Conservation (phyloP, 345 rosid genomes). For the Salix brachista region DNA sequence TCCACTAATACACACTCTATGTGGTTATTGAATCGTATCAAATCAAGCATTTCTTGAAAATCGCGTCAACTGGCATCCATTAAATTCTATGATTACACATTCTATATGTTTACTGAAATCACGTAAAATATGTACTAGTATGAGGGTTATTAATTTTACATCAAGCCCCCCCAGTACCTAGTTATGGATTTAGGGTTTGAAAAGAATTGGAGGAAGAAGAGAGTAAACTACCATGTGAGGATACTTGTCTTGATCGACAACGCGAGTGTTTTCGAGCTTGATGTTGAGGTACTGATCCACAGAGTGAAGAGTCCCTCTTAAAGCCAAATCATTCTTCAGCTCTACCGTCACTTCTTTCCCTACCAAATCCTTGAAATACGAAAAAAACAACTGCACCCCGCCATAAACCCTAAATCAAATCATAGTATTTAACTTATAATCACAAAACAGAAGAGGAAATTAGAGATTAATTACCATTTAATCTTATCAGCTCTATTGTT, state of each 20-base stretch:
- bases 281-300: slow-evolving; percentile 98
- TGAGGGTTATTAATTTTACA: no score
- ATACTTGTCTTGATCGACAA: slow-evolving; percentile 96
- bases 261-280: slow-evolving; percentile 99
- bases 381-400: slow-evolving; percentile 75
- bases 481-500: background rate
- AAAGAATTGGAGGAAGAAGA: background rate
- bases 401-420: background rate
- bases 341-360: slow-evolving; percentile 99
- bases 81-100: no score
- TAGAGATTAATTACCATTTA: background rate
- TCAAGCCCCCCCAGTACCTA: no score
- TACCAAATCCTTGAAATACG: slow-evolving; percentile 98
- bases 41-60: no score
- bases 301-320: slow-evolving; percentile 97
- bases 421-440: background rate
- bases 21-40: no score
- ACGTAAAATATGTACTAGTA: no score
- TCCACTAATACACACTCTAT: no score
- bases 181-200: background rate
- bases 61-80: no score
- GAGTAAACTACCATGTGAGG: slow-evolving; percentile 84
- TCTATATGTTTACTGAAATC: no score
- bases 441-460: background rate
- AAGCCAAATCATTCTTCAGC: slow-evolving; percentile 96